Conservation (phyloP, 164 flowering plant genomes). For the Malania oleifera region DNA sequence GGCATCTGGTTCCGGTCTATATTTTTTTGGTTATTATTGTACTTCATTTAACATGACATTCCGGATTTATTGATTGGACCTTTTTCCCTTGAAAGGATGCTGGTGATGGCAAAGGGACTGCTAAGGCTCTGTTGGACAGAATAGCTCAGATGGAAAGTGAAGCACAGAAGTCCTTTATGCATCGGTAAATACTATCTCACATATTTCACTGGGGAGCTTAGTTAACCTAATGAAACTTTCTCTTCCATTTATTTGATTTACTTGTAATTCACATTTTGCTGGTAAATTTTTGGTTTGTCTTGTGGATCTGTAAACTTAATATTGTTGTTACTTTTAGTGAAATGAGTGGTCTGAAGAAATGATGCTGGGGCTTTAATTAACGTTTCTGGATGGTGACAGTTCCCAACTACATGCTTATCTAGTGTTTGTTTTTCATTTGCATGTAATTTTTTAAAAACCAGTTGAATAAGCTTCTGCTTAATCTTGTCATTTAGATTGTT, state of each 20-base stretch:
- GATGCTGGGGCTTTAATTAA: too few species aligned
- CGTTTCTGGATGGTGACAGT: too few species aligned
- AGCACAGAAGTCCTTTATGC: constrained; percentile 97
- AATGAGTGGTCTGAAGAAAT: too few species aligned
- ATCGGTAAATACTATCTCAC: constrained; percentile 52
- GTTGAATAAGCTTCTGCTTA: too few species aligned
- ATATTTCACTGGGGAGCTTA: background rate
- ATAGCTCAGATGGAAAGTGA: constrained; percentile 82
- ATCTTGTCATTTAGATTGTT: too few species aligned
- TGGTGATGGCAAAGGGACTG: constrained; percentile 90
- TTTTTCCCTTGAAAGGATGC: constrained; percentile 39
- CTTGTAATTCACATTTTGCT: too few species aligned
- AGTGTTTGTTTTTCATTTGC: too few species aligned
- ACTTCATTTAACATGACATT: constrained; percentile 1
- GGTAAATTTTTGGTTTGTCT: too few species aligned
- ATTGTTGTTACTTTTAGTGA: too few species aligned
- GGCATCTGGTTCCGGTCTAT: background rate
- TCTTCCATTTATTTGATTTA: background rate
- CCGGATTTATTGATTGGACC: constrained; percentile 2
- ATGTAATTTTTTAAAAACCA: too few species aligned
- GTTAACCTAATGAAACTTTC: background rate
- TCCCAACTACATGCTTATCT: too few species aligned
- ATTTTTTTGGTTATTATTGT: background rate
- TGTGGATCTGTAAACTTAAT: too few species aligned
- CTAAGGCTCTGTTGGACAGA: constrained; percentile 67